Evolutionary conservation across 495 filamentous ascomycete genomes (phyloP), one percentile per base, ranked within the genome.

Genomic region (Lasiosphaeria ovina): DNA sequence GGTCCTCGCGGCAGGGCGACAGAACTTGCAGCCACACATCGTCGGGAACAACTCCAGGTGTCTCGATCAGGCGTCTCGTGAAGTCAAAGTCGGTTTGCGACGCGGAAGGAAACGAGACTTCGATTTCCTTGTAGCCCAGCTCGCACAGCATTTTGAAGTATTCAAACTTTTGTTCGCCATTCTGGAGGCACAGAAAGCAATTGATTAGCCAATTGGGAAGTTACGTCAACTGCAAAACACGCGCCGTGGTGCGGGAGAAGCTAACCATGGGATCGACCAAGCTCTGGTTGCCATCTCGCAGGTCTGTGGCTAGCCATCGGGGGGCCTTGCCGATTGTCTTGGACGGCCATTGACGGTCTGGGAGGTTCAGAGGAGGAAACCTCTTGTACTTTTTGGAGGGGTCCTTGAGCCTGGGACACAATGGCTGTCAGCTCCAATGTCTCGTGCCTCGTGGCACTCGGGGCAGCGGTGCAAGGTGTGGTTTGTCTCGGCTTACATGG

Each of bases 11-110:
- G 73, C 94, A 98, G 31, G 93, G 94, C 3, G 91, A 88, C 54
- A 98, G 88, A 35, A 98, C 94, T 70, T 98, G 94, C 56, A 98
- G 79, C 86, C 88, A 96, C 50, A 98, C 94, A 78, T 98, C 93
- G 65, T 93, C 90, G 38, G 94, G 94, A 9, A 93, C 86, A 5
- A 85, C 82, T 35, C 90, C 92, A 5, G 92, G 90, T 10, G 92
- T 95, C 66, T 94, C 87, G 55, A 98, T 85, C 45, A 98, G 78
- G 60, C 88, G 85, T 54, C 90, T 85, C 35, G 93, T 97, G 73
- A 97, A 98, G 75, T 96, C 92, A 79, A 92, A 97, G 71, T 98
- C 94, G 66, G 87, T 95, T 74, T 96, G 87, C 34, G 91, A 95
- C 17, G 93, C 90, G 5, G 93, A 95, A 38, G 94, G 94, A 76